A percentile compares a stretch with the other conserved stretches of the same genome.
phyloP scores from a whole-genome alignment of 192 early-diverging fungal genomes.

The Entomortierella beljakovae region DNA sequence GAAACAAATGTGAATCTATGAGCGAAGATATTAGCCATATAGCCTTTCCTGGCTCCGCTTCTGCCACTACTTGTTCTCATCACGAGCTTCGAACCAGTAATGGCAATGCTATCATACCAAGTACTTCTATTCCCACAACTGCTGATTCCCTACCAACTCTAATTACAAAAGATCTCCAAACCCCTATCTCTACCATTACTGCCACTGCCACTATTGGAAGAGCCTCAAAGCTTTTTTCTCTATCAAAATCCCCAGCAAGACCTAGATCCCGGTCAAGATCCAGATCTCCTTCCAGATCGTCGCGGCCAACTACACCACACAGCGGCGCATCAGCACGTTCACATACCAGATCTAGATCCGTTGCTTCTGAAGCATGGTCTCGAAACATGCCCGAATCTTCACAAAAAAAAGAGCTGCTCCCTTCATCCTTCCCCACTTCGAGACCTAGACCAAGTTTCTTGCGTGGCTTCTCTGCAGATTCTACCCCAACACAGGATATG shows the following conservation, averaged over 20 bases:
- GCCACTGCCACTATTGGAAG: background rate
- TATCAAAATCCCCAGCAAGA: conserved; percentile 14
- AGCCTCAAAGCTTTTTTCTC: conserved; percentile 2
- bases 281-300: conserved; percentile 12
- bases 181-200: no score
- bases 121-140: background rate
- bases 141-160: background rate
- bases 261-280: conserved; percentile 5
- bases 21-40: conserved; percentile 27
- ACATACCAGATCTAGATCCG: conserved; percentile 10
- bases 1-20: conserved; percentile 17
- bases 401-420: conserved; percentile 6
- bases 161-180: background rate
- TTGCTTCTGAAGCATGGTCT: conserved; percentile 15
- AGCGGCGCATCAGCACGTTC: conserved; percentile 5
- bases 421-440: conserved; percentile 9
- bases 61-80: conserved; percentile 8
- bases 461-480: conserved; percentile 44
- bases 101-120: background rate
- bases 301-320: conserved; percentile 8
- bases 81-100: conserved; percentile 8
- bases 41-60: conserved; percentile 14
- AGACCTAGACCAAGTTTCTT: conserved; percentile 30
- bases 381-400: conserved; percentile 18
- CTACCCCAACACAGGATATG: conserved; percentile 16